Percentiles rank a stretch among this genome's conserved stretches.
phyloP scores from a whole-genome alignment of 2,329 filamentous ascomycete genomes.

The Botrytis hyacinthi region DNA sequence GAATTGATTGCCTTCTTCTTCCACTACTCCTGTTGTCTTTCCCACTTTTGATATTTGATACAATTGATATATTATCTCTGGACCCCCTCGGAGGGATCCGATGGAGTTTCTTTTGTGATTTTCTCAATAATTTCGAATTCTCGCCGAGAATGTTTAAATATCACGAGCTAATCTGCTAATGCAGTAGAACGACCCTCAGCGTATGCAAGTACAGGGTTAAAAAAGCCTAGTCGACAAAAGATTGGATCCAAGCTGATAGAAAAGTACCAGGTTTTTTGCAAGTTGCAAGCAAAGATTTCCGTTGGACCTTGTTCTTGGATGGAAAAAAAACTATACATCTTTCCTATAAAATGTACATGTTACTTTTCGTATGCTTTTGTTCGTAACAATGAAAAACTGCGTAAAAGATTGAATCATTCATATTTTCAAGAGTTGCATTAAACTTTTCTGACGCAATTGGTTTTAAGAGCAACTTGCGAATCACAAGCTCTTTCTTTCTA shows the following conservation, averaged over 20 bases:
- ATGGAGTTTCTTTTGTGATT: neutral
- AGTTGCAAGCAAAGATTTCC: neutral
- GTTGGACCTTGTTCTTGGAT: neutral
- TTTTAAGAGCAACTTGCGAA: neutral
- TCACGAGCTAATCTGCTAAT: neutral
- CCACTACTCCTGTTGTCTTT: neutral
- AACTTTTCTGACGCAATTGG: neutral
- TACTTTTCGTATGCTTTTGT: neutral
- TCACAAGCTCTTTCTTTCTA: neutral
- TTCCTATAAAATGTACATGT: neutral
- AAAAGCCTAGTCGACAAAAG: neutral
- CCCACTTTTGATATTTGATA: neutral
- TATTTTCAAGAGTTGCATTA: neutral
- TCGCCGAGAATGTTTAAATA: neutral
- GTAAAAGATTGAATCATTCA: neutral
- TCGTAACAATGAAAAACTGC: neutral
- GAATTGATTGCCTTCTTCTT: neutral
- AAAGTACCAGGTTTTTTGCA: neutral
- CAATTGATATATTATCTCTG: neutral
- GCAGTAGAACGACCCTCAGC: neutral
- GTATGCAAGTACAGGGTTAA: constrained; percentile 4
- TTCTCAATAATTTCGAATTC: neutral
- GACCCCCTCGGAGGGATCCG: neutral
- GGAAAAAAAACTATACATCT: neutral
- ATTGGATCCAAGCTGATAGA: neutral